Percentiles rank a stretch among this genome's conserved stretches.
These are phyloP conservation scores for Nakazawaea wickerhamii DNA, from an alignment of 805 yeast genomes.

Conservation along the genomic window DNA sequence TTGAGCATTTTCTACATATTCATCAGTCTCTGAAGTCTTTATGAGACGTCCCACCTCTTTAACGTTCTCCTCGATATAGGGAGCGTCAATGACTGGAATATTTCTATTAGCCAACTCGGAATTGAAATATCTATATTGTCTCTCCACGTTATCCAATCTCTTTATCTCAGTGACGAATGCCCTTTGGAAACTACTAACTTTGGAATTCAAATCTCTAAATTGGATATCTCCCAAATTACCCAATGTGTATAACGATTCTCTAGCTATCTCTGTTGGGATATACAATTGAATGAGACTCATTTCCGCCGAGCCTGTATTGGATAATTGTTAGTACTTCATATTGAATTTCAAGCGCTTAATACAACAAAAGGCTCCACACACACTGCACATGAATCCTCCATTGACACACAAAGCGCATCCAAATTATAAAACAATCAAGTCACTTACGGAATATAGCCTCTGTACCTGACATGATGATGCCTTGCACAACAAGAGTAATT, in stretches of 20 bases:
- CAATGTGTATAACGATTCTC: conserved; percentile 78
- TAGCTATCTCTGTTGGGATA: conserved; percentile 82
- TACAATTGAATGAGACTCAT: conserved; percentile 92
- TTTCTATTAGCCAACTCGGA: conserved; percentile 45
- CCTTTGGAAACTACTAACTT: conserved; percentile 82
- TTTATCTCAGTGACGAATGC: conserved; percentile 86
- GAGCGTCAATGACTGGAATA: conserved; percentile 25
- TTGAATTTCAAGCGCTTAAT: no score
- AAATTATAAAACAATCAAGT: not conserved
- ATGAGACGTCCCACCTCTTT: conserved; percentile 8
- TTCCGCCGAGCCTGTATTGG: conserved; percentile 74
- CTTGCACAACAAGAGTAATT: not conserved
- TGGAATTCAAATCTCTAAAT: conserved; percentile 80
- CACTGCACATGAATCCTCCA: no score
- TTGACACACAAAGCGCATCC: no score
- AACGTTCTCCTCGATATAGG: conserved; percentile 8
- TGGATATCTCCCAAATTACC: conserved; percentile 87
- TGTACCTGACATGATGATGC: not conserved
- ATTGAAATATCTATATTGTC: conserved; percentile 64
- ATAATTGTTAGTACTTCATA: conserved; percentile 1
- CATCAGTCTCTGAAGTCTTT: conserved; percentile 61
- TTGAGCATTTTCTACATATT: conserved; percentile 54
- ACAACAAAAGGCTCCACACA: no score
- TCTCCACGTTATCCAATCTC: conserved; percentile 76
- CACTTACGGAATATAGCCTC: conserved; percentile 9